Base-by-base conservation (phyloP, 495 filamentous ascomycete species). In the Penicillium chermesinum region DNA sequence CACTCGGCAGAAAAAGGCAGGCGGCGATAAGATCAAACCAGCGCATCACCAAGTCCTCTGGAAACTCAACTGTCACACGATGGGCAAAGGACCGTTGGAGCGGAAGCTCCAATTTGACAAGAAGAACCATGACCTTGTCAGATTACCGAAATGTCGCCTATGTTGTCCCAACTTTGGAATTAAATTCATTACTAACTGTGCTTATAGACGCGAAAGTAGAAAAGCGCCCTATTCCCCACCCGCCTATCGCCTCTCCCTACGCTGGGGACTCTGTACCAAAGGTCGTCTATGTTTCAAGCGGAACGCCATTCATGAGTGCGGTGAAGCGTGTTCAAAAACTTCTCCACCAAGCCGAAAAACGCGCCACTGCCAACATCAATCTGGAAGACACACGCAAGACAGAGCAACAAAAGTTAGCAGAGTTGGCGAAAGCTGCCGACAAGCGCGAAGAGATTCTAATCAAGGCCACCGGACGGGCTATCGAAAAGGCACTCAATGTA, bases 381-480 rank as follows among this genome's bases (percentile, higher is more conserved):
- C 59, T 71, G 0, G 57, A 67, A 14, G 54, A 65, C 15, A 64
- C 63, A n/a, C 70, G 66, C 33, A 73, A 68, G 67, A 43, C 65
- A 61, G 50, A 73, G 27, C 44, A 62, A 20, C 58, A 68, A 54
- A 60, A 62, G 32, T 49, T 66, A 64, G 53, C 68, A 49, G 53
- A 61, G 51, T 39, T 71, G 33, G 72, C 73, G 3, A 61, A 74
- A 10, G 66, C 64, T 22, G 54, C 58, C 2, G 65, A 73, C 38
- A 51, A 61, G 48, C 45, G 71, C 27, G 81, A 81, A 52, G 80
- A 85, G 53, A 83, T 96, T 5, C 66, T 84, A 33, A 53, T 96
- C 9, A 86, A 90, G 46, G 91, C 81, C 13, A 91, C 87, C 1
- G 89, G 87, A 25, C 79, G 77, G 54, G 90, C 89, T 25, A 90